Percentiles rank a stretch among this genome's conserved stretches.
phyloP scores from a whole-genome alignment of 768 basidiomycete genomes.

The Rubroboletus satanas region DNA sequence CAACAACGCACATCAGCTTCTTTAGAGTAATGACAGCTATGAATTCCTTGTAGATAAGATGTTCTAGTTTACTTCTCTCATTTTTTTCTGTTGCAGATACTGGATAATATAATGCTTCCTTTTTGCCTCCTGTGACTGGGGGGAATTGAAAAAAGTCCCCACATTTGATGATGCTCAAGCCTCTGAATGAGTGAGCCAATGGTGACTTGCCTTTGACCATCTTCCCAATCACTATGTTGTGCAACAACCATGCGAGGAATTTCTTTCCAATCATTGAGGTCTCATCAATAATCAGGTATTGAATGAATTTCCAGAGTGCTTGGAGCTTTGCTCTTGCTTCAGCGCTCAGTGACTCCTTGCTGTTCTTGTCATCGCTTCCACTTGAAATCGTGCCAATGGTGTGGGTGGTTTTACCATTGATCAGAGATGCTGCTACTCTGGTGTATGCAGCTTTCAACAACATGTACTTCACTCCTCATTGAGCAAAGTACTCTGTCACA shows the following conservation, averaged over 20 bases:
- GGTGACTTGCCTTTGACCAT: neutral
- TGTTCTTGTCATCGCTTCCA: neutral
- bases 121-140: neutral
- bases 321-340: neutral
- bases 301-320: neutral
- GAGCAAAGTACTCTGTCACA: neutral
- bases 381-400: neutral
- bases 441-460: neutral
- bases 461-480: neutral
- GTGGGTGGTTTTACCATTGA: neutral
- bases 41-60: too few relatives aligned
- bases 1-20: too few relatives aligned
- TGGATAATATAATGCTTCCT: neutral
- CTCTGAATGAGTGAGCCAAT: neutral
- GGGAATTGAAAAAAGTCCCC: neutral
- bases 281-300: neutral
- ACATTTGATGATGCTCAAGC: neutral
- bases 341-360: neutral
- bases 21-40: too few relatives aligned
- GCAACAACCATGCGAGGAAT: neutral
- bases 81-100: neutral
- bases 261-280: neutral
- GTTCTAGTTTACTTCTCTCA: too few relatives aligned
- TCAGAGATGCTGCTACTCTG: neutral
- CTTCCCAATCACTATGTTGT: neutral